These are phyloP conservation scores for Mycena polygramma DNA, from an alignment of 768 basidiomycete genomes.

Conservation along the genomic window DNA sequence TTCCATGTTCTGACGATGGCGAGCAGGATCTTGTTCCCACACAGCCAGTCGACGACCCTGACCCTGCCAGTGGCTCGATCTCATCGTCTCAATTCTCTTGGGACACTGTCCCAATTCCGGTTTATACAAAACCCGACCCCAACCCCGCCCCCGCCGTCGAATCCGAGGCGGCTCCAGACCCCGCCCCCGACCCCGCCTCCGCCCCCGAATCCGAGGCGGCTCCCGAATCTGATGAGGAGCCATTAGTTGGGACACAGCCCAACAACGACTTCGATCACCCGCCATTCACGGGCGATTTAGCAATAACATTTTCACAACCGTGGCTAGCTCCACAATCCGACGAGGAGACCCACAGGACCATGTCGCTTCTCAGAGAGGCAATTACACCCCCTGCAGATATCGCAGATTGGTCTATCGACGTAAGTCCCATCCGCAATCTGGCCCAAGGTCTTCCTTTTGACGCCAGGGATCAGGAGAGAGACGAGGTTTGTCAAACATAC, in stretches of 20 bases:
- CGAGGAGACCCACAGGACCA: no score
- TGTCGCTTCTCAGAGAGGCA: no score
- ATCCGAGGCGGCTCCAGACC: not conserved
- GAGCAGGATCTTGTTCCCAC: constrained; percentile 8
- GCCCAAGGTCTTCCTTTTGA: not conserved
- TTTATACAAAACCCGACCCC: not conserved
- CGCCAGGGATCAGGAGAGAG: constrained; percentile 2
- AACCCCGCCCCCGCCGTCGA: no score
- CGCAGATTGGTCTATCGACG: not conserved
- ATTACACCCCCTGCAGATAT: no score
- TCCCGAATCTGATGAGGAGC: not conserved
- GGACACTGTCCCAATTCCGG: not conserved
- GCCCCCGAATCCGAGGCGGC: not conserved
- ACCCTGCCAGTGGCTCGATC: not conserved
- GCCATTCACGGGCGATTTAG: not conserved
- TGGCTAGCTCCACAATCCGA: no score
- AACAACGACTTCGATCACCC: not conserved
- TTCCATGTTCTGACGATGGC: not conserved
- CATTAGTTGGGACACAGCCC: not conserved
- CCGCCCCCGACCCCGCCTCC: no score
- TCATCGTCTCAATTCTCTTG: not conserved
- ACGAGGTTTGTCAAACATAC: constrained; percentile 6
- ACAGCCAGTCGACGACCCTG: not conserved
- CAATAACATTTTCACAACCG: not conserved
- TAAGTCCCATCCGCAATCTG: not conserved